Evolutionary conservation across 257 asterid genomes (phyloP).

Genomic region (Petunia axillaris): DNA sequence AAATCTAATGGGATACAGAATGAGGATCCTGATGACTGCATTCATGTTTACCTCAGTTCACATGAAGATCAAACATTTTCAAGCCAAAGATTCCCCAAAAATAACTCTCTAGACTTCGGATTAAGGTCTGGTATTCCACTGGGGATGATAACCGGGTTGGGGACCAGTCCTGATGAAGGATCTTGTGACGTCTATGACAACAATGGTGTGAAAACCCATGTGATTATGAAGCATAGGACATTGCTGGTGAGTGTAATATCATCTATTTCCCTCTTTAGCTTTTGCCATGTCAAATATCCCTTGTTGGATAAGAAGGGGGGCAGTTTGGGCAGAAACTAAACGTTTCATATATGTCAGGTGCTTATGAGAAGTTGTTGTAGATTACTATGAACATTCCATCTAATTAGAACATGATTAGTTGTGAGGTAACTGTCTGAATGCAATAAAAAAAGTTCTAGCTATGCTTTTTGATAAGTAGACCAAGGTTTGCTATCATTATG

Average conservation of each 20-base stretch:
- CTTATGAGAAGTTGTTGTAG: constrained; percentile 8
- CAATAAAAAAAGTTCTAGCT: not conserved
- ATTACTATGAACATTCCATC: not conserved
- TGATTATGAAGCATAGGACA: constrained; percentile 89
- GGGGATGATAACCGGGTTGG: constrained; percentile 81
- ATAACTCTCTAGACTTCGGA: constrained; percentile 36
- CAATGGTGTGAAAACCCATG: constrained; percentile 72
- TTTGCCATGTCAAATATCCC: not conserved
- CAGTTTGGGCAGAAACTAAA: not conserved
- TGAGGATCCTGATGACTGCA: constrained; percentile 61
- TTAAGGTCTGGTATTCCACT: constrained; percentile 53
- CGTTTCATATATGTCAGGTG: not conserved
- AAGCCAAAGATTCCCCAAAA: constrained; percentile 33
- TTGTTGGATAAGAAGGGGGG: not conserved
- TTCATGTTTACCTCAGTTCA: constrained; percentile 63
- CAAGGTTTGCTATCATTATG: not conserved
- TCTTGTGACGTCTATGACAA: constrained; percentile 66
- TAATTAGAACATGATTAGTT: not conserved
- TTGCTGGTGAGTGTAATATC: constrained; percentile 57
- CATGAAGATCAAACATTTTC: constrained; percentile 32
- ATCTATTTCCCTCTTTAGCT: not conserved
- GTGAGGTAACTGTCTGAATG: not conserved
- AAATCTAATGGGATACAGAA: constrained; percentile 32
- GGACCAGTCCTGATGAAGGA: constrained; percentile 87
- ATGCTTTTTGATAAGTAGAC: not conserved